Percentiles rank a stretch among this genome's conserved stretches.
Conservation (phyloP, 352 stramenopile genomes). For the Phytophthora ramorum region DNA sequence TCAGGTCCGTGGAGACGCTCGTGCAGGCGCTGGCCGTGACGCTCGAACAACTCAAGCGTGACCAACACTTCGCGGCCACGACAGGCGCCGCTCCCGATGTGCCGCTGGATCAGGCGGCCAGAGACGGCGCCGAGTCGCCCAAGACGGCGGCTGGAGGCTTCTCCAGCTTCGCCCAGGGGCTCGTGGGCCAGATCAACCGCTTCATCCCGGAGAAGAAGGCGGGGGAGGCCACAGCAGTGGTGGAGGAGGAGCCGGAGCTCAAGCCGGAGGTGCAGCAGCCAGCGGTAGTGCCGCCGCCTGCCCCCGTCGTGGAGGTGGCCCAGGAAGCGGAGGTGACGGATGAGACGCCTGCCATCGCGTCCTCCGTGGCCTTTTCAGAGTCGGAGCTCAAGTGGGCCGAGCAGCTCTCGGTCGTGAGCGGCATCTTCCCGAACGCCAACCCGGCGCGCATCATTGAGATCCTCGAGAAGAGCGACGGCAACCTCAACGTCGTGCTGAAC, state of each 20-base stretch:
- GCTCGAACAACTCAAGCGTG: constrained; percentile 63
- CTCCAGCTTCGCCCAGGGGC: constrained; percentile 68
- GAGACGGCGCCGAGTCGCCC: constrained; percentile 41
- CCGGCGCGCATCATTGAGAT: constrained; percentile 55
- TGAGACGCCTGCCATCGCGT: constrained; percentile 26
- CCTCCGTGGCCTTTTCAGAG: constrained; percentile 58
- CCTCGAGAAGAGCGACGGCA: constrained; percentile 67
- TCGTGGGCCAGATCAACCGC: constrained; percentile 71
- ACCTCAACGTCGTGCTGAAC: constrained; percentile 82
- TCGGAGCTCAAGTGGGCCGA: constrained; percentile 77
- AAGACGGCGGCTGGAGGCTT: constrained; percentile 59
- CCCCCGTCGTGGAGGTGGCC: constrained; percentile 13
- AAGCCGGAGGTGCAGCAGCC: constrained; percentile 13
- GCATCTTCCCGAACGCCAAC: constrained; percentile 71
- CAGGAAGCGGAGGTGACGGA: constrained; percentile 26
- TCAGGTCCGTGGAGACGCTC: constrained; percentile 65
- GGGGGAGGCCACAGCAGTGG: constrained; percentile 23
- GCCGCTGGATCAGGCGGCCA: constrained; percentile 27
- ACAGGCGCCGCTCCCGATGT: constrained; percentile 5
- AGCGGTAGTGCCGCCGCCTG: constrained; percentile 1
- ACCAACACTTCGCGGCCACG: constrained; percentile 32
- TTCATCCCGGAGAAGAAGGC: constrained; percentile 67
- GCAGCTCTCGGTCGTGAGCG: constrained; percentile 64
- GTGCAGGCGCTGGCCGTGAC: constrained; percentile 56
- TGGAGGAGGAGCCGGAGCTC: constrained; percentile 25